Evolutionary conservation across 805 yeast genomes (phyloP).

Genomic region (Lachancea sp.): DNA sequence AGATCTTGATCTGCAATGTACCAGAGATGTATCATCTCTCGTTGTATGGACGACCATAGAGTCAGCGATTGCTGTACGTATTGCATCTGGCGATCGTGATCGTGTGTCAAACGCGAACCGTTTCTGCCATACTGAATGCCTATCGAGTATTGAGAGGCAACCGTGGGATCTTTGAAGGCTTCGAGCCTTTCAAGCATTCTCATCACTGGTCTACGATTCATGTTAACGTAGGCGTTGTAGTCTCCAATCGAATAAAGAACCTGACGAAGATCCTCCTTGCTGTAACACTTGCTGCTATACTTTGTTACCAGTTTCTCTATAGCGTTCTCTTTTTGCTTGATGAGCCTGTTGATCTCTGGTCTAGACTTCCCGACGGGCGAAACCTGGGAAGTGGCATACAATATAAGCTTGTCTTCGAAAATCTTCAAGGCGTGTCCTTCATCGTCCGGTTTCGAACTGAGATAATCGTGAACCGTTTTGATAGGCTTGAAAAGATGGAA

Average conservation of each 20-base stretch:
- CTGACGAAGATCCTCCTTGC: conserved; percentile 61
- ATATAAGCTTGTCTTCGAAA: conserved; percentile 51
- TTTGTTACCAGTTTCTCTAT: conserved; percentile 51
- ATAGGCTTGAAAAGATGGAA: conserved; percentile 71
- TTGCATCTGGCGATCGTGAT: conserved; percentile 63
- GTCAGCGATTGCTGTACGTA: conserved; percentile 71
- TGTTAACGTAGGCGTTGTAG: conserved; percentile 62
- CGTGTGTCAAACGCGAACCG: conserved; percentile 70
- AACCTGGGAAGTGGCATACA: conserved; percentile 64
- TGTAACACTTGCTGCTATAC: conserved; percentile 39
- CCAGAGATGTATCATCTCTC: conserved; percentile 75
- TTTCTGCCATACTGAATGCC: conserved; percentile 60
- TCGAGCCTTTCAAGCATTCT: conserved; percentile 52
- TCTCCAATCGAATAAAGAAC: conserved; percentile 74
- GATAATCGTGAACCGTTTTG: conserved; percentile 48
- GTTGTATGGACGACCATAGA: conserved; percentile 70
- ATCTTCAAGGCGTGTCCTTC: conserved; percentile 35
- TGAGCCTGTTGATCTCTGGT: conserved; percentile 47
- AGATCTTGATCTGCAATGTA: conserved; percentile 68
- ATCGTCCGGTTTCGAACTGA: conserved; percentile 38
- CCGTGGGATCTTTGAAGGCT: conserved; percentile 41
- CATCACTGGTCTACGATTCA: conserved; percentile 61
- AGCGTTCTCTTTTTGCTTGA: conserved; percentile 60
- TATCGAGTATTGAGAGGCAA: conserved; percentile 39
- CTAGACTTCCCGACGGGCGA: conserved; percentile 53